phyloP scores from a whole-genome alignment of 2,329 filamentous ascomycete species.

The Phaeomoniella chlamydospora region DNA sequence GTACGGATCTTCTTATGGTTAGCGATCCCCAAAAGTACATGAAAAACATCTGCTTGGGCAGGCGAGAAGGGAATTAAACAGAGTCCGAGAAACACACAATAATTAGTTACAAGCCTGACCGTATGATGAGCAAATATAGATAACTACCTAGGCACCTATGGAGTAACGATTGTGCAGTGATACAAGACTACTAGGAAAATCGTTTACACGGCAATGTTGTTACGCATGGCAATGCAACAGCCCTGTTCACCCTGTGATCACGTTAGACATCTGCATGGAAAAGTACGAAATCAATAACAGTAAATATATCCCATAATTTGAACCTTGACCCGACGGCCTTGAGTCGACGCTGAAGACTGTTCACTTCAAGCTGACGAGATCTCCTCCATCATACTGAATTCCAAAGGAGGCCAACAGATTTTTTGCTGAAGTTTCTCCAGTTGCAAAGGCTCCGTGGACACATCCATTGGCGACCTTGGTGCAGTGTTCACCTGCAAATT shows the following conservation, averaged over 20 bases:
- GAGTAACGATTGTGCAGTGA: background rate
- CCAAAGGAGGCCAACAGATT: constrained; percentile 23
- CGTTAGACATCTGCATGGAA: background rate
- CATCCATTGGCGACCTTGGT: constrained; percentile 26
- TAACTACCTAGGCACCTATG: too few relatives aligned
- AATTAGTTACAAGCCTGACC: too few relatives aligned
- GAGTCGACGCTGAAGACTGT: too few relatives aligned
- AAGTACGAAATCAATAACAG: background rate
- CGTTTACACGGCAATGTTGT: background rate
- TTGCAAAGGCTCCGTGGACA: constrained; percentile 29
- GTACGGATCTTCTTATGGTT: too few relatives aligned
- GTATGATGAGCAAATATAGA: too few relatives aligned
- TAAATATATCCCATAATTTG: too few relatives aligned
- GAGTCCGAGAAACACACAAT: too few relatives aligned
- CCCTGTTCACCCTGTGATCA: background rate
- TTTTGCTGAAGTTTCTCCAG: constrained; percentile 24
- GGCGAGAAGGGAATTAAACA: too few relatives aligned
- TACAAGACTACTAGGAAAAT: background rate
- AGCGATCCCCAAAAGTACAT: too few relatives aligned
- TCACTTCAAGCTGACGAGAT: constrained; percentile 7
- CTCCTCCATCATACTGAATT: constrained; percentile 18
- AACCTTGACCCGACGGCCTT: too few relatives aligned
- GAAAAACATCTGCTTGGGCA: too few relatives aligned
- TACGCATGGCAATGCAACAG: background rate
- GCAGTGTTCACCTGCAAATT: constrained; percentile 27